Base-by-base conservation (phyloP, 1,284 basidiomycete genomes). In the Apiotrichum veenhuisii region DNA sequence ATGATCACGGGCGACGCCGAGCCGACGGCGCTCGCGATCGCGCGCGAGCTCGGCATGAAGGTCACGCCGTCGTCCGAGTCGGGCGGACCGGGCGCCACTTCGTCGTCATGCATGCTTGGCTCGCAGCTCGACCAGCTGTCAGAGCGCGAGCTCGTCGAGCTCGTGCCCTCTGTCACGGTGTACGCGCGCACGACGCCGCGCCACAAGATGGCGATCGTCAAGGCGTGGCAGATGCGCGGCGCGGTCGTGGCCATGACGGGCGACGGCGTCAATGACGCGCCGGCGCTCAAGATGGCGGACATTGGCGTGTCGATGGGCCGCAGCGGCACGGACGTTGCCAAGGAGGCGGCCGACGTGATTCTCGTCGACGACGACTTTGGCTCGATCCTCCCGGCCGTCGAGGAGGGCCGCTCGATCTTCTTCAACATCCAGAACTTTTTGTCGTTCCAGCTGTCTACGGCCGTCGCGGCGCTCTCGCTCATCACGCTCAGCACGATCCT, bases 1-100 rank as follows among this genome's bases (percentile, higher is more conserved):
- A 98, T 98, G 94, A 97, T 98, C 73, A 98, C 95, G 0, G 95
- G 95, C 17, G 95, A 98, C 70, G 87, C 92, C 23, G 90, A 94
- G 75, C 82, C 87, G 56, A 98, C 95, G 0, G 95, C 95, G 2
- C 70, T 91, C 12, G 86, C 91, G 20, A 96, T 98, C 60, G 94
- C 92, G 26, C 81, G 84, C 61, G 83, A 91, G 65, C 82, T 98
- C n/a, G 94, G 94, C n/a, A 79, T 98, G 51, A 74, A 72, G 53
- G 69, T 76, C 50, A 63, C 59, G 27, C 64, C 64, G 4, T 62
- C 62, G 34, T 55, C 58, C 23, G 42, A 61, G 15, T 34, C 41
- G 17, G 53, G 64, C 26, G 14, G 22, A 10, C 7, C 20, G 22
- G 45, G 27, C 14, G 25, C 20, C 20, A 50, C 61, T 55, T 60